Percentiles rank a stretch among this genome's conserved stretches.
These are phyloP conservation scores for Gynochthodes officinalis DNA, from an alignment of 257 asterid genomes.

Conservation along the genomic window DNA sequence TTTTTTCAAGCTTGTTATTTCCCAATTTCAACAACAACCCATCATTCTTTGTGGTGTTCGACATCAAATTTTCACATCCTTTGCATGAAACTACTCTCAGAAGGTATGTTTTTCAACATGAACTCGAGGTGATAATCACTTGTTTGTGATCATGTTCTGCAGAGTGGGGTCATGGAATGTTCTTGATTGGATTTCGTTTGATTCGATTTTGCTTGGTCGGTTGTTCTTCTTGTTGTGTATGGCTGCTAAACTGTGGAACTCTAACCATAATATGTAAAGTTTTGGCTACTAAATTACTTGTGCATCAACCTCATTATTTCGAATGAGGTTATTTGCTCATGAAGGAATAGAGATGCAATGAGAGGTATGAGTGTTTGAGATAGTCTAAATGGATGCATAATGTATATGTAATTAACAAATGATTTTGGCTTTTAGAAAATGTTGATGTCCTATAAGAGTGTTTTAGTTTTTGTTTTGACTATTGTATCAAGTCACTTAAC, in stretches of 20 bases:
- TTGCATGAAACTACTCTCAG: too few species aligned
- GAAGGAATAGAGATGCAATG: slow-evolving; percentile 33
- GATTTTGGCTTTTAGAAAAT: slow-evolving; percentile 2
- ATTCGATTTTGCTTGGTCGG: neutral
- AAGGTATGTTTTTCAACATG: too few species aligned
- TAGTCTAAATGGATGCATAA: slow-evolving; percentile 13
- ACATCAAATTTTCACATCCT: too few species aligned
- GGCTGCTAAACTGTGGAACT: neutral
- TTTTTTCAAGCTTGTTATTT: too few species aligned
- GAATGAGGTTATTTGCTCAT: slow-evolving; percentile 54
- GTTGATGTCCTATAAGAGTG: slow-evolving; percentile 14
- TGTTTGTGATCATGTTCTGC: too few species aligned
- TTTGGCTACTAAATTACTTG: too few species aligned
- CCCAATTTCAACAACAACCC: too few species aligned
- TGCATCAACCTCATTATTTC: too few species aligned
- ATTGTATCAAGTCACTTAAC: neutral
- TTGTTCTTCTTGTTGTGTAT: neutral
- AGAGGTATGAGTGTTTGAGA: slow-evolving; percentile 18
- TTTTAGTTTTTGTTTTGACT: neutral
- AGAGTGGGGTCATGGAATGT: neutral
- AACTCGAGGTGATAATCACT: too few species aligned
- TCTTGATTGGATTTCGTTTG: neutral
- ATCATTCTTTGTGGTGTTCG: too few species aligned
- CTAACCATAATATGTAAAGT: too few species aligned
- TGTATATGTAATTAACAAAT: slow-evolving; percentile 25